These are phyloP conservation scores for Ilyonectria robusta DNA, from an alignment of 2,329 filamentous ascomycete species.

Conservation along the genomic window DNA sequence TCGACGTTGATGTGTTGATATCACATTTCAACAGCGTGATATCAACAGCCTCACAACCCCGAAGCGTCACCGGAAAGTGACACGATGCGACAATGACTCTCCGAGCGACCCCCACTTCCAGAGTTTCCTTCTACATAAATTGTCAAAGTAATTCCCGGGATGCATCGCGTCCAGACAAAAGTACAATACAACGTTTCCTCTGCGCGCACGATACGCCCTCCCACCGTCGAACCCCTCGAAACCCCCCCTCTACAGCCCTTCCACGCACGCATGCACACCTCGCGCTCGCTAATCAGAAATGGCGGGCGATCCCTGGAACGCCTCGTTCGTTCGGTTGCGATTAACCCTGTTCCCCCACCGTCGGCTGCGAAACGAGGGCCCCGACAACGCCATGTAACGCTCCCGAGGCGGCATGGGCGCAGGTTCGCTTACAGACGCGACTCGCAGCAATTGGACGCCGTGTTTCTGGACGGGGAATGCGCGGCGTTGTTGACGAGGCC, in stretches of 20 bases:
- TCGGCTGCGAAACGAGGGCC: slow-evolving; percentile 46
- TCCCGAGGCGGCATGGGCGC: background rate
- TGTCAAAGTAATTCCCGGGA: background rate
- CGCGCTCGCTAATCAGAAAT: slow-evolving; percentile 13
- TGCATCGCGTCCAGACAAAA: background rate
- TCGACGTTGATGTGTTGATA: background rate
- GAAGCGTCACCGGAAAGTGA: background rate
- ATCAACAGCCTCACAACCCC: background rate
- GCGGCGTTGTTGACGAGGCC: too few species aligned
- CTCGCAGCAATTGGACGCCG: background rate
- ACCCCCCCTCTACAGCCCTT: background rate
- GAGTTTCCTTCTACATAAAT: background rate
- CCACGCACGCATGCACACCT: background rate
- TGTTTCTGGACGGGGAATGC: background rate
- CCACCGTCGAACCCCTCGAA: too few species aligned
- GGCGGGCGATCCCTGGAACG: slow-evolving; percentile 1
- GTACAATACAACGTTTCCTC: background rate
- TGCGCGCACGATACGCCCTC: background rate
- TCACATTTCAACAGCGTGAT: background rate
- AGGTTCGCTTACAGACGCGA: slow-evolving; percentile 35
- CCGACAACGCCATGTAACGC: slow-evolving; percentile 35
- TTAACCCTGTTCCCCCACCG: slow-evolving; percentile 23
- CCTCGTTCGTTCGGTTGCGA: slow-evolving; percentile 8
- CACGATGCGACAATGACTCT: background rate
- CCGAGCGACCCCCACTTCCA: background rate